phyloP scores from a whole-genome alignment of 768 basidiomycete genomes.

The Psilocybe subaeruginosa region DNA sequence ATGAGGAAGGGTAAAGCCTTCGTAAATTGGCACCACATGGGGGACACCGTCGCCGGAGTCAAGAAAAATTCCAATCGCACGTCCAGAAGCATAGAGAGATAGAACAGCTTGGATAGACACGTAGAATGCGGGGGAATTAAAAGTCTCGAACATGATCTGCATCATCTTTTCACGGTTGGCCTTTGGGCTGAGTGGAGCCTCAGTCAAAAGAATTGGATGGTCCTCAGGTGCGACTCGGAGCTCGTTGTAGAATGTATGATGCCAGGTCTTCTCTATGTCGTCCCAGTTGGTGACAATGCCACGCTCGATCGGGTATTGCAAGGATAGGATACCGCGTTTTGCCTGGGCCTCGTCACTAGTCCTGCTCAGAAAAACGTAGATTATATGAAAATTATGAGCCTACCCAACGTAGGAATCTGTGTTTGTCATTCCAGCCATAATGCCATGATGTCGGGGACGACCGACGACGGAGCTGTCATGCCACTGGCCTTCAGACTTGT shows the following conservation, averaged over 20 bases:
- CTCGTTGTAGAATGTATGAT: constrained; percentile 94
- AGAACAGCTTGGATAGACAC: constrained; percentile 88
- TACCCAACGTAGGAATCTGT: constrained; percentile 97
- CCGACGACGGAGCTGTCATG: constrained; percentile 82
- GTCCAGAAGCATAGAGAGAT: constrained; percentile 91
- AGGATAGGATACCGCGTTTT: constrained; percentile 88
- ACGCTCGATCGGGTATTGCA: constrained; percentile 94
- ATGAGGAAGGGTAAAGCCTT: constrained; percentile 86
- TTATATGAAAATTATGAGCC: constrained; percentile 20
- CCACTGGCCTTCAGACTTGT: not conserved
- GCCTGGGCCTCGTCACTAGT: constrained; percentile 34
- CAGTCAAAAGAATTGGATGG: constrained; percentile 85
- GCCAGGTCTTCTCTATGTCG: constrained; percentile 97
- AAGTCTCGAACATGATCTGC: constrained; percentile 92
- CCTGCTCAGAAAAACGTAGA: not conserved
- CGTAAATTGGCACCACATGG: constrained; percentile 96
- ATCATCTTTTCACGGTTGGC: constrained; percentile 89
- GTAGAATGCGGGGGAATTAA: constrained; percentile 89
- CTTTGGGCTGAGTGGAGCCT: constrained; percentile 87
- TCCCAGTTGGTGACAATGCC: constrained; percentile 97
- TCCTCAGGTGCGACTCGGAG: constrained; percentile 92
- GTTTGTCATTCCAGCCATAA: constrained; percentile 96
- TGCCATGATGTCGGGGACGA: constrained; percentile 90
- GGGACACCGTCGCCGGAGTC: constrained; percentile 97
- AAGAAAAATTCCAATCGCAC: constrained; percentile 92